A percentile compares a stretch with the other conserved stretches of the same genome.
phyloP scores from a whole-genome alignment of 83 land plant genomes.

The Picea mariana region DNA sequence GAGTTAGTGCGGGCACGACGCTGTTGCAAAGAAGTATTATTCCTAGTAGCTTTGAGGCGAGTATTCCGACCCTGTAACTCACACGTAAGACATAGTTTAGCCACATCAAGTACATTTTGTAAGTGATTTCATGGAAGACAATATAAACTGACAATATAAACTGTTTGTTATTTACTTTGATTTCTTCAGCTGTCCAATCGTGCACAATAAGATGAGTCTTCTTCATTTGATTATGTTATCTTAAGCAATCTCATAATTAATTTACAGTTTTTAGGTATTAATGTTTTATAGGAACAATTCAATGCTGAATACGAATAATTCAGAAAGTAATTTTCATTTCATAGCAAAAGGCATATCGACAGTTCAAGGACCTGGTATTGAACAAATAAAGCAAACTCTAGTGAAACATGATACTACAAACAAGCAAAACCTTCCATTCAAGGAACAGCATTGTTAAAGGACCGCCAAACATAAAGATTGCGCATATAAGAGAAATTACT shows the following conservation, averaged over 20 bases:
- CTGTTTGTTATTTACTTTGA: background rate
- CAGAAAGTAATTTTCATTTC: background rate
- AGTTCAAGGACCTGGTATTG: background rate
- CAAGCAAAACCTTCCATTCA: background rate
- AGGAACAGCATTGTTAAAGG: background rate
- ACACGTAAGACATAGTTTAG: background rate
- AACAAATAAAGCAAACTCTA: background rate
- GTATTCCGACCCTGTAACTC: constrained; percentile 66
- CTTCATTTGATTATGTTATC: background rate
- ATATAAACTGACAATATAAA: background rate
- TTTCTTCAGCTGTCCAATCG: background rate
- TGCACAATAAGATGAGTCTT: background rate
- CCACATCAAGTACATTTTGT: background rate
- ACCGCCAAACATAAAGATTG: background rate
- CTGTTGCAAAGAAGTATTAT: constrained; percentile 51
- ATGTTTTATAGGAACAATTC: background rate
- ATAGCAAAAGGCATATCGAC: background rate
- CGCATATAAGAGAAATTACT: background rate
- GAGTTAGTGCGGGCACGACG: constrained; percentile 48
- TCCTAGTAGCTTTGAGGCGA: constrained; percentile 57
- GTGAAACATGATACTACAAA: too few species aligned
- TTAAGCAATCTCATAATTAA: background rate
- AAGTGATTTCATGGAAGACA: background rate
- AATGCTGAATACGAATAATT: background rate
- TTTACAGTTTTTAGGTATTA: background rate